Evolutionary conservation across 192 early-diverging fungal species (phyloP), one percentile per base, ranked within the genome.

Genomic region (Coemansia asiatica): DNA sequence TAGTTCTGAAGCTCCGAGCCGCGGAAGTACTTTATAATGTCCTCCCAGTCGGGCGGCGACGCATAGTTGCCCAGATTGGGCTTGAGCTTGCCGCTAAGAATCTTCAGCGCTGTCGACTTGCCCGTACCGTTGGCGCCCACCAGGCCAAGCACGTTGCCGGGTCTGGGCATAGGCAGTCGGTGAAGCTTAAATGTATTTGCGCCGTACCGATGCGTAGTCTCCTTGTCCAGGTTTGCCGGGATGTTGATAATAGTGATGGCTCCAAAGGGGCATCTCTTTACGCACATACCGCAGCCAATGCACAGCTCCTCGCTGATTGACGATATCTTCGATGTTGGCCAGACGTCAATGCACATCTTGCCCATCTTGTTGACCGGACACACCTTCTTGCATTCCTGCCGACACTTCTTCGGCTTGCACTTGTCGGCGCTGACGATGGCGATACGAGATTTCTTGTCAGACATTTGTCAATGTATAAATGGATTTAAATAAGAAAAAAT

Each of bases 101-200:
- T 91, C 85, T 95, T 96, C 66, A 98, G 84, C 15, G 96, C 95
- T 2, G 96, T 97, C 25, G 89, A 91, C 74, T 98, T 98, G 29
- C 95, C 95, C 46, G 90, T 93, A 85, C 91, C 91, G 90, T 97
- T 97, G n/a, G 94, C 94, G 48, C 96, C 96, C 22, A 98, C 96
- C 66, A 98, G 85, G 44, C 96, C 96, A 19, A 98, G 85, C 35
- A 98, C 96, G 76, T 98, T 94, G 4, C 96, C 96, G 59, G 96
- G 94, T 61, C 96, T 84, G 57, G 96, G 96, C 50, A 92, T 88
- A 27, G 96, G 96, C 53, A 98, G 84, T 68, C 94, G 85, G 83
- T 98, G 96, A 36, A 98, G 87, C 88, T 98, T 98, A 89, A 98
- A 98, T 23, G 96, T 88, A 81, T 98, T 98, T 62, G 95, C 91